These are phyloP conservation scores for Neurospora sp. DNA, from an alignment of 495 filamentous ascomycete genomes.

Conservation along the genomic window DNA sequence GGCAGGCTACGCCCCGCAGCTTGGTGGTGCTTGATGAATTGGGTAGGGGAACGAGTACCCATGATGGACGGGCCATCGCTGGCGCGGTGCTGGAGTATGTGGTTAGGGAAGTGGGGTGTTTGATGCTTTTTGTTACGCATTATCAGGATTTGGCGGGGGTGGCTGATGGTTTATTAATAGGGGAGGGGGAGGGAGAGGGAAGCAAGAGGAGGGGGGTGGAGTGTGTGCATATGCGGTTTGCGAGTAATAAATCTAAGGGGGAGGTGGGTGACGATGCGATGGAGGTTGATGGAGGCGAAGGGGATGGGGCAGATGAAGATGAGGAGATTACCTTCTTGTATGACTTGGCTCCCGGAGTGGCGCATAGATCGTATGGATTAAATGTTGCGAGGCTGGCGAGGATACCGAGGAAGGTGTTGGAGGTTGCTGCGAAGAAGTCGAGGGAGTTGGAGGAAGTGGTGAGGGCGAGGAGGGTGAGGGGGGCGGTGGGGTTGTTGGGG, in stretches of 20 bases:
- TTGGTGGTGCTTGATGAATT: conserved; percentile 94
- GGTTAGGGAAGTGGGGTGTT: conserved; percentile 58
- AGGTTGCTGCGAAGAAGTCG: conserved; percentile 70
- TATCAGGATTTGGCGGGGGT: conserved; percentile 78
- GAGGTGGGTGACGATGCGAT: neutral
- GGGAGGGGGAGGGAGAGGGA: neutral
- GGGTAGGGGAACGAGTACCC: conserved; percentile 83
- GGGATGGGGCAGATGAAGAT: conserved; percentile 17
- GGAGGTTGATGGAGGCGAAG: conserved; percentile 1
- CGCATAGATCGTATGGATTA: conserved; percentile 86
- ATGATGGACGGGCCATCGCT: conserved; percentile 94
- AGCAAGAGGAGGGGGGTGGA: conserved; percentile 33
- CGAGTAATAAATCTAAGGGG: conserved; percentile 2
- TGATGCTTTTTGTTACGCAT: conserved; percentile 94
- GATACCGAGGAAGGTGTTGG: conserved; percentile 63
- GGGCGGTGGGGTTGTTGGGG: conserved; percentile 36
- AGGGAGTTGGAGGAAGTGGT: conserved; percentile 68
- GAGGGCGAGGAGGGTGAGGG: conserved; percentile 42
- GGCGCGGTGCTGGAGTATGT: conserved; percentile 82
- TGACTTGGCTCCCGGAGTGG: conserved; percentile 75
- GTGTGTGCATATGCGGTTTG: conserved; percentile 82
- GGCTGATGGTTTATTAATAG: conserved; percentile 31
- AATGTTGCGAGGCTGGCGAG: conserved; percentile 87
- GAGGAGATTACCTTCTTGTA: conserved; percentile 73
- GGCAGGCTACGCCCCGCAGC: conserved; percentile 68